Evolutionary conservation across 345 rosid genomes (phyloP), one percentile per base, ranked within the genome.

Genomic region (Corchorus capsularis): DNA sequence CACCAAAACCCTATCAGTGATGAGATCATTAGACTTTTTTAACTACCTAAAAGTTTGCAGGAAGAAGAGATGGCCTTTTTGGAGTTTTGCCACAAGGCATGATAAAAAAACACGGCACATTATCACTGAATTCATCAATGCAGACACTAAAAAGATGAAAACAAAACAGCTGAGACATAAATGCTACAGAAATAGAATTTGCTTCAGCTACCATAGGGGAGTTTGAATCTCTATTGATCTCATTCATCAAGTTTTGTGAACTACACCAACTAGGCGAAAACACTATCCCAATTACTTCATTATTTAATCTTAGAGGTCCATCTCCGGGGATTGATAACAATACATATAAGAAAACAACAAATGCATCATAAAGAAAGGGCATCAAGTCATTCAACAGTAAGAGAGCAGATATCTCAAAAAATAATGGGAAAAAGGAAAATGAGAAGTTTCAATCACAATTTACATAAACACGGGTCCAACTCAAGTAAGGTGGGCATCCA

Each of bases 401-500:
- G 45, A 54, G 49, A 50, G 20, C 65, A 65, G 66, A 47, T 59
- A 75, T 66, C 74, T 53, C 46, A 67, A 39, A 80, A 77, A n/a
- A 56, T 22, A 54, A 43, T 5, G 17, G n/a, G 35, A 65, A 45
- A 46, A 55, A n/a, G 27, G 15, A 11, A 27, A 16, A 10, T 4
- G 45, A 10, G 67, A 37, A 77, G 8, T 19, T 13, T 46, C 37
- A 71, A 75, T 78, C 69, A 32, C 66, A 73, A 65, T 59, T 73
- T 16, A 60, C 71, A 74, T 76, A 61, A 61, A 53, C 69, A 22
- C 41, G 62, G 79, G 81, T 77, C 82, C 82, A 74, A 75, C 66
- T 69, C 55, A 35, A 70, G 67, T 49, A 76, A 71, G 81, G 78
- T 80, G 81, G 79, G 81, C 73, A 74, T 76, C 85, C 81, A 81